A percentile compares a stretch with the other conserved stretches of the same genome.
These are phyloP conservation scores for Penicillium samsonianum DNA, from an alignment of 495 filamentous ascomycete genomes.

Conservation along the genomic window DNA sequence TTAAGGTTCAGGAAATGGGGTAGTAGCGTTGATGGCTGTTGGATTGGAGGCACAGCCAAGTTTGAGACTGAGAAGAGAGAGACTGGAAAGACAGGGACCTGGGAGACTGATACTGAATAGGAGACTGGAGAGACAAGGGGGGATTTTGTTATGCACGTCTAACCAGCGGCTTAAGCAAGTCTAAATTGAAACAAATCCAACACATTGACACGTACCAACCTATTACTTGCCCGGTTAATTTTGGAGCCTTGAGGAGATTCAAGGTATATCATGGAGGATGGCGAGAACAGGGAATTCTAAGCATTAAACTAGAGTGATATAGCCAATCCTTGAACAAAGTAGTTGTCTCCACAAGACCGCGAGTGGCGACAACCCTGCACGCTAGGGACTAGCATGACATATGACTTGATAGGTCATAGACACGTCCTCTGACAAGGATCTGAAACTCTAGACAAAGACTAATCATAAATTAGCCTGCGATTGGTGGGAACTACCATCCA, in stretches of 20 bases:
- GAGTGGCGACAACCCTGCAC: background rate
- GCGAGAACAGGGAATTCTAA: background rate
- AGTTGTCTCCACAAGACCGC: background rate
- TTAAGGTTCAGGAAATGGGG: conserved; percentile 5
- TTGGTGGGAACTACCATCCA: background rate
- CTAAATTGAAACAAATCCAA: background rate
- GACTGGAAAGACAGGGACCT: background rate
- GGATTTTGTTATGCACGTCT: background rate
- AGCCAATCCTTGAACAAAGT: background rate
- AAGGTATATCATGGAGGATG: background rate
- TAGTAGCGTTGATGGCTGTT: conserved; percentile 14
- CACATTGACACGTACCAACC: background rate
- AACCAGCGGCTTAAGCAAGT: background rate
- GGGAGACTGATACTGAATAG: background rate
- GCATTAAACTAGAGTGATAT: background rate
- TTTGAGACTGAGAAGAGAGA: background rate
- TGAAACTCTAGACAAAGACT: background rate
- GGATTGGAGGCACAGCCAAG: conserved; percentile 10
- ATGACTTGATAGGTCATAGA: background rate
- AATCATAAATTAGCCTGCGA: background rate
- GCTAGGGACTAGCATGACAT: background rate
- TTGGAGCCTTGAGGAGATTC: background rate
- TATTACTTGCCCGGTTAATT: background rate
- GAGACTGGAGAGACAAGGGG: background rate
- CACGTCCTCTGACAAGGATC: no score